These are phyloP conservation scores for Pontederia crassipes DNA, from an alignment of 176 grass and related monocot genomes.

Conservation along the genomic window DNA sequence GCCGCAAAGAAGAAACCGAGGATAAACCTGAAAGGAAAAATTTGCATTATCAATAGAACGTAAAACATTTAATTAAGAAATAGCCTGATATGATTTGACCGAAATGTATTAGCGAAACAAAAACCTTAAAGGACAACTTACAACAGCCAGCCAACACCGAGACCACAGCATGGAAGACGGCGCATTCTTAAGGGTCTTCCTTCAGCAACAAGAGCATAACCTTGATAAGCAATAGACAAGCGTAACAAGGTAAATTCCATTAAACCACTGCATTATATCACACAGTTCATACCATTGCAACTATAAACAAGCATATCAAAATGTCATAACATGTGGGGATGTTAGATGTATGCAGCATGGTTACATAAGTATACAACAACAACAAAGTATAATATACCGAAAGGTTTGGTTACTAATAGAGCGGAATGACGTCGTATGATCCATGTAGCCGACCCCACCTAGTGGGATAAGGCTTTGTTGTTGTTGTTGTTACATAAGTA, in stretches of 20 bases:
- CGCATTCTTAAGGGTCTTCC: conserved; percentile 68
- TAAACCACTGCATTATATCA: not conserved
- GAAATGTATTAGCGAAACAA: not conserved
- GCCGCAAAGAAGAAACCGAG: conserved; percentile 84
- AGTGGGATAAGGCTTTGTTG: too few relatives aligned
- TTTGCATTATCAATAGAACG: not conserved
- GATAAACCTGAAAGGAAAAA: conserved; percentile 58
- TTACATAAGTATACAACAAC: too few relatives aligned
- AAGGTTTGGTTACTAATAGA: too few relatives aligned
- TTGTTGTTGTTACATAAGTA: too few relatives aligned
- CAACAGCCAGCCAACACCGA: conserved; percentile 89
- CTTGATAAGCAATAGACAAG: conserved; percentile 26
- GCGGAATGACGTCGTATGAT: too few relatives aligned
- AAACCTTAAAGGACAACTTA: conserved; percentile 28
- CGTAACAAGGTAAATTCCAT: not conserved
- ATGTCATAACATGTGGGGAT: not conserved
- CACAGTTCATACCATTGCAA: not conserved
- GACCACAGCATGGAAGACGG: conserved; percentile 70
- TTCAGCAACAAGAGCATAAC: conserved; percentile 75
- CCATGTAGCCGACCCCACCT: too few relatives aligned
- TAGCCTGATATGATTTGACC: not conserved
- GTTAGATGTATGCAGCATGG: too few relatives aligned
- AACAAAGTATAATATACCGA: too few relatives aligned
- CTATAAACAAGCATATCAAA: conserved; percentile 1
- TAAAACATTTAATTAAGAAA: not conserved